Evolutionary conservation across 2,329 filamentous ascomycete species (phyloP).

Genomic region (Alternaria tenuissima): DNA sequence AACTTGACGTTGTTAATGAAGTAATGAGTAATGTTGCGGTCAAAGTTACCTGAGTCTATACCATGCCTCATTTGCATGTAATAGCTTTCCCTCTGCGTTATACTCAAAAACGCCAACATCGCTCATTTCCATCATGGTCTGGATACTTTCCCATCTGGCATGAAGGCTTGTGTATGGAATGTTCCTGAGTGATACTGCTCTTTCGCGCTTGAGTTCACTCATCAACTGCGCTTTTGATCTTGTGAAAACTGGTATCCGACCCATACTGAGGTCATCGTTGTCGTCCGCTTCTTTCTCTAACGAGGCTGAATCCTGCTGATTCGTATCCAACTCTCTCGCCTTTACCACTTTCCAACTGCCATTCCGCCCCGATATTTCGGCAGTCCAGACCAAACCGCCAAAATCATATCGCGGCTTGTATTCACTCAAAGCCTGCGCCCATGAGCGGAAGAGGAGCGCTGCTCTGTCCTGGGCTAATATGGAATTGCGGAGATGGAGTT

Average conservation of each 20-base stretch:
- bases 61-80: constrained; percentile 44
- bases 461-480: constrained; percentile 18
- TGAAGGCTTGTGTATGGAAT: constrained; percentile 25
- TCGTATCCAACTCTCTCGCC: constrained; percentile 5
- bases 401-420: constrained; percentile 28
- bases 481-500: constrained; percentile 6
- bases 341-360: constrained; percentile 29
- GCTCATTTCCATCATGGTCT: constrained; percentile 48
- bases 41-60: constrained; percentile 31
- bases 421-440: constrained; percentile 32
- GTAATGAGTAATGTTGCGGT: background rate
- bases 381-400: constrained; percentile 25
- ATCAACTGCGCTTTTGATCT: constrained; percentile 19
- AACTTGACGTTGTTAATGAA: constrained; percentile 20
- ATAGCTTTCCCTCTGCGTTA: constrained; percentile 31
- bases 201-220: constrained; percentile 11
- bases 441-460: constrained; percentile 38
- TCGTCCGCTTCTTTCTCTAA: constrained; percentile 6
- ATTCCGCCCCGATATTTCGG: constrained; percentile 23
- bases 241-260: constrained; percentile 6
- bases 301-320: background rate
- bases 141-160: constrained; percentile 38
- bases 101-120: constrained; percentile 48
- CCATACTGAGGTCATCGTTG: background rate
- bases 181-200: background rate